These are phyloP conservation scores for Thalassiosira exigua DNA, from an alignment of 352 stramenopile species.

Conservation along the genomic window DNA sequence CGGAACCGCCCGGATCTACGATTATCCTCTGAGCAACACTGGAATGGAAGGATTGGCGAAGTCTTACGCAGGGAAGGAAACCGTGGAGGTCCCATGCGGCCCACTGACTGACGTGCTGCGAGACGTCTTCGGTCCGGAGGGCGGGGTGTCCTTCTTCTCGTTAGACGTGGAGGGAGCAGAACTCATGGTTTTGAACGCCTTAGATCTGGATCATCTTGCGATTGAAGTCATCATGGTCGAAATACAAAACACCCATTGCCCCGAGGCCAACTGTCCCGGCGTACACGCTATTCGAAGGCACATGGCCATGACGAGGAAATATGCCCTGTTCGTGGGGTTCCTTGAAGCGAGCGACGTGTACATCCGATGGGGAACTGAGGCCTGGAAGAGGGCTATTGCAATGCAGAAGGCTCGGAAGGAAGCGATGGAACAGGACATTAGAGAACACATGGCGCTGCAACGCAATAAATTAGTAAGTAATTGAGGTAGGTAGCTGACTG, in stretches of 20 bases:
- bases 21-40: slow-evolving; percentile 54
- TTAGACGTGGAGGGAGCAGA: slow-evolving; percentile 80
- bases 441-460: slow-evolving; percentile 1
- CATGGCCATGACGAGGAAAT: slow-evolving; percentile 40
- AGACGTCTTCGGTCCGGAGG: slow-evolving; percentile 52
- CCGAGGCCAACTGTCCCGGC: slow-evolving; percentile 18
- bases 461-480: no score
- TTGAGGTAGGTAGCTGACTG: no score
- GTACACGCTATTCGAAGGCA: slow-evolving; percentile 22
- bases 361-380: slow-evolving; percentile 17
- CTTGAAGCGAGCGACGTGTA: slow-evolving; percentile 49
- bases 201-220: slow-evolving; percentile 60
- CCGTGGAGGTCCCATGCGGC: slow-evolving; percentile 62
- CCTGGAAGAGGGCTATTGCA: slow-evolving; percentile 19
- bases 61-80: slow-evolving; percentile 42
- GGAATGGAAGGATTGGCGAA: slow-evolving; percentile 41
- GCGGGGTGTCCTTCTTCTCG: slow-evolving; percentile 61
- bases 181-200: slow-evolving; percentile 54
- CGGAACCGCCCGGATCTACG: slow-evolving; percentile 47
- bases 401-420: slow-evolving; percentile 5
- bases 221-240: slow-evolving; percentile 75
- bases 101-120: slow-evolving; percentile 43
- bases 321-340: slow-evolving; percentile 40
- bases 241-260: slow-evolving; percentile 21
- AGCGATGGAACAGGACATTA: slow-evolving; percentile 11